Evolutionary conservation across 2,329 filamentous ascomycete species (phyloP), one percentile per base, ranked within the genome.

Genomic region (Ophiocordyceps camponoti-saundersi): DNA sequence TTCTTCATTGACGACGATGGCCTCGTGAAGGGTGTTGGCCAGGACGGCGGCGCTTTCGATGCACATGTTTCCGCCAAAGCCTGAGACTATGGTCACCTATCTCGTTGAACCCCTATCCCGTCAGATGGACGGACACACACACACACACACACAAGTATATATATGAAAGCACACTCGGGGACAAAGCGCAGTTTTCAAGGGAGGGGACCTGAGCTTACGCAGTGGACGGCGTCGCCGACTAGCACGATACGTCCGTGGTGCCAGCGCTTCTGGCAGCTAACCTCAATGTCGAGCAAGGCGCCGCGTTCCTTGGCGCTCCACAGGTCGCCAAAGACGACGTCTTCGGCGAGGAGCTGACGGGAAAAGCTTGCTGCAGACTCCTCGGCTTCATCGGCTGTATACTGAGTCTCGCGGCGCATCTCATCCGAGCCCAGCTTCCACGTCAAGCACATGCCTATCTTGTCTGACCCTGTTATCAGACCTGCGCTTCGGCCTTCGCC

Each of bases 211-310:
- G 58, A 53, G 45, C 15, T 23, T 62, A 51, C 51, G 50, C 53
- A 62, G 48, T 63, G 59, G 13, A 51, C 56, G 2, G 62, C 52
- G 44, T 66, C 62, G 3, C 62, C 62, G 0, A 51, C 56, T 1
- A 64, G 55, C 3, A 60, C 59, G 18, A 62, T 51, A 6, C 60
- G 56, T 13, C 56, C 58, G 26, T 48, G 45, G 39, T 52, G 55
- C 61, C 61, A 64, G 32, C 56, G 52, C 22, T 55, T 26, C 13
- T 59, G 46, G 6, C 63, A 50, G 7, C 61, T 61, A 40, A 64
- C 60, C 32, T 63, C 56, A 4, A 65, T 49, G 43, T 58, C 48
- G 3, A 56, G 50, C 48, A 63, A 44, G 22, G 52, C 52, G 8
- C 23, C 46, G 18, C 49, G 34, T 44, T 45, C 41, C 32, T 46